Conservation (phyloP, 257 asterid species). For the Penstemon newberryi region DNA sequence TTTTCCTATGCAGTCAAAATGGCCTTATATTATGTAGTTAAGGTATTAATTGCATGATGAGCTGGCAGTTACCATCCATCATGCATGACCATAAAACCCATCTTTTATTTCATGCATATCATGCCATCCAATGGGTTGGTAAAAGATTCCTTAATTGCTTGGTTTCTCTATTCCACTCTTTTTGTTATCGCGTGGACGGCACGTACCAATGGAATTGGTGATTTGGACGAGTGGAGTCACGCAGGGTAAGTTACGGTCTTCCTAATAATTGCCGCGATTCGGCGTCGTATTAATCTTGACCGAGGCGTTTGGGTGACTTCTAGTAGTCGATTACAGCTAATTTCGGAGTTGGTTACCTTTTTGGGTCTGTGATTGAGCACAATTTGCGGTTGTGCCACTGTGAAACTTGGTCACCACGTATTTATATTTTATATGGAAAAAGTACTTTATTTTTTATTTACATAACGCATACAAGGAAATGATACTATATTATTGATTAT, state of each 20-base stretch:
- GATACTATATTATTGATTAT: too few species aligned
- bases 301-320: slow-evolving; percentile 36
- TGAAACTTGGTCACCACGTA: slow-evolving; percentile 29
- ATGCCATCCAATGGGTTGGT: slow-evolving; percentile 30
- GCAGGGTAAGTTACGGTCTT: not conserved
- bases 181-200: not conserved
- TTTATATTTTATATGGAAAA: too few species aligned
- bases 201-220: slow-evolving; percentile 1
- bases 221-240: not conserved
- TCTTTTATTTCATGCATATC: slow-evolving; percentile 30
- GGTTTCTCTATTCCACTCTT: not conserved
- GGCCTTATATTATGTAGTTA: not conserved
- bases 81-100: not conserved
- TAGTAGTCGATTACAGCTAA: slow-evolving; percentile 41
- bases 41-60: slow-evolving; percentile 35
- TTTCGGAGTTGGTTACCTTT: slow-evolving; percentile 25
- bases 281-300: slow-evolving; percentile 35
- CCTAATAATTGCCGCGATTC: slow-evolving; percentile 40
- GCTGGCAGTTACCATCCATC: slow-evolving; percentile 36
- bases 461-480: too few species aligned
- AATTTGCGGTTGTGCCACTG: slow-evolving; percentile 44
- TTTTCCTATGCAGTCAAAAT: slow-evolving; percentile 43
- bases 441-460: too few species aligned
- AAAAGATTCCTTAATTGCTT: slow-evolving; percentile 25
- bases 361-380: not conserved